Evolutionary conservation across 371 early-diverging fungal species (phyloP).

Genomic region (Mortierella sp.): DNA sequence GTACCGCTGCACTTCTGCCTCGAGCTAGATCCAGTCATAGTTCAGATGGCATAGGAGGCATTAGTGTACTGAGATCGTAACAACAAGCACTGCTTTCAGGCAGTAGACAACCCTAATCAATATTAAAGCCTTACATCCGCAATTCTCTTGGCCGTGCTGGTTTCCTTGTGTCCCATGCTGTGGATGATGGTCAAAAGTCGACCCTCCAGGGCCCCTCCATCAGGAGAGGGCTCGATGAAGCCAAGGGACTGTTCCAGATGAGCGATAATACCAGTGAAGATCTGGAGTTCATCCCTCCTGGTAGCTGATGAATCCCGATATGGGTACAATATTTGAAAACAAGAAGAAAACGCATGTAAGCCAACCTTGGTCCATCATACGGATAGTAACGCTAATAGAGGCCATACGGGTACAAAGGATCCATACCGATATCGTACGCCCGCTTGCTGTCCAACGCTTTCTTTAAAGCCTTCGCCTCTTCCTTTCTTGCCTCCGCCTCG

Average conservation of each 20-base stretch:
- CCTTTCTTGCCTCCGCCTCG: too few relatives aligned
- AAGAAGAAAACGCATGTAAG: too few relatives aligned
- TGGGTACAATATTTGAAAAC: too few relatives aligned
- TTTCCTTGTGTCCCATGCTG: slow-evolving; percentile 12
- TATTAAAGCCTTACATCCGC: neutral
- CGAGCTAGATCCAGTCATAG: neutral
- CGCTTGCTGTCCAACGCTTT: too few relatives aligned
- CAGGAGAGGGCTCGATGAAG: slow-evolving; percentile 3
- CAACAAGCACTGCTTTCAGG: too few relatives aligned
- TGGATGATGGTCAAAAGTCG: slow-evolving; percentile 17
- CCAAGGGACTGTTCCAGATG: slow-evolving; percentile 16
- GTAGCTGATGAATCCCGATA: neutral
- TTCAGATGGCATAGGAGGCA: neutral
- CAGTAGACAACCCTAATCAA: neutral
- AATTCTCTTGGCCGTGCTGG: neutral
- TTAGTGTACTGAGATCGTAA: neutral
- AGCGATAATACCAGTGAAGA: slow-evolving; percentile 17
- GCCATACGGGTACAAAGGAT: too few relatives aligned
- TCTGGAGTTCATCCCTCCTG: slow-evolving; percentile 6
- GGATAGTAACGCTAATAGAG: too few relatives aligned
- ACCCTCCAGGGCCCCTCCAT: neutral
- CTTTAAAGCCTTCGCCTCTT: too few relatives aligned
- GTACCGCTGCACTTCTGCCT: neutral
- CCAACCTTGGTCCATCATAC: too few relatives aligned
- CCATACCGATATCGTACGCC: too few relatives aligned